Conservation (phyloP, 78 protist genomes). For the Cavenderia fasciculata region DNA sequence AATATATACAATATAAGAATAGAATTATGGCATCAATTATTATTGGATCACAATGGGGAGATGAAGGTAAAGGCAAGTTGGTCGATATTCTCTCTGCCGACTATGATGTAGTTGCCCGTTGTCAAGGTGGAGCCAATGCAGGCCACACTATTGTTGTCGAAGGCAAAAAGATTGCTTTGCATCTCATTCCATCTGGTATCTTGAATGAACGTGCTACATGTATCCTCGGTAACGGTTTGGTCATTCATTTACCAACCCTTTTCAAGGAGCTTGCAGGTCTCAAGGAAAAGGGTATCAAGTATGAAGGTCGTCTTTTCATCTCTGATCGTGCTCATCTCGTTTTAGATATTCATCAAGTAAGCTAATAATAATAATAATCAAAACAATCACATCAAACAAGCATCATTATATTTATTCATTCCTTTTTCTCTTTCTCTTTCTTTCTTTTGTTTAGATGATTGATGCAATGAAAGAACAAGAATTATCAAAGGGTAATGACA, state of each 20-base stretch:
- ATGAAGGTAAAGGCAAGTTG: constrained; percentile 97
- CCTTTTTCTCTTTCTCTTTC: not conserved
- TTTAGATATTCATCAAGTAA: constrained; percentile 88
- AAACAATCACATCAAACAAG: not conserved
- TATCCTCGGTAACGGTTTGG: constrained; percentile 95
- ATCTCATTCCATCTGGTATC: constrained; percentile 94
- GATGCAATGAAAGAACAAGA: constrained; percentile 87
- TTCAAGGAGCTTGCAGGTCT: constrained; percentile 87
- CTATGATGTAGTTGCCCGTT: constrained; percentile 85
- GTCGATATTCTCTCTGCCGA: constrained; percentile 93
- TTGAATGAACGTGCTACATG: constrained; percentile 72
- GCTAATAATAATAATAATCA: not conserved
- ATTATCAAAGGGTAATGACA: constrained; percentile 53
- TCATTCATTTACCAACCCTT: constrained; percentile 91
- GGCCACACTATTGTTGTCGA: constrained; percentile 95
- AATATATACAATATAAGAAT: too few relatives aligned
- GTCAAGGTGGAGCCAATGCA: constrained; percentile 91
- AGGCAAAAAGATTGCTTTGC: constrained; percentile 92
- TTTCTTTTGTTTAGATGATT: not conserved
- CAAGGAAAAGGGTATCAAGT: constrained; percentile 73
- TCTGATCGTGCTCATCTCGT: constrained; percentile 96
- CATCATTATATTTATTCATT: not conserved
- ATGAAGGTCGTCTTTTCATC: constrained; percentile 75
- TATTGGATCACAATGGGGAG: constrained; percentile 94
- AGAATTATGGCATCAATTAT: constrained; percentile 61